phyloP scores from a whole-genome alignment of 495 filamentous ascomycete genomes.

The Chlorociboria aeruginascens region DNA sequence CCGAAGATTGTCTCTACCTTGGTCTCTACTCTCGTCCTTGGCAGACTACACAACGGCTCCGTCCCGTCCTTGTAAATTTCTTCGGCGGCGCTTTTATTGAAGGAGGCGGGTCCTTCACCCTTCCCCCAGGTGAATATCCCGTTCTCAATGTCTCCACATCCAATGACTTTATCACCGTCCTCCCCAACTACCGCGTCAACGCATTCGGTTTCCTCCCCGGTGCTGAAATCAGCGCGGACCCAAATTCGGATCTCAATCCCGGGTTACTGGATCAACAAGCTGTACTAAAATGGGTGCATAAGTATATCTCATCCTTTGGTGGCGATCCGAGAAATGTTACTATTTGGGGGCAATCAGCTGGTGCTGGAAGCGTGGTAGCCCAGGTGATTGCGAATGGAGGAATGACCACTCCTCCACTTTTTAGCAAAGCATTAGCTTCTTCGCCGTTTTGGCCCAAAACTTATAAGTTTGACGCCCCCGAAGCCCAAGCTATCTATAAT shows the following conservation, averaged over 20 bases:
- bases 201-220: slow-evolving; percentile 53
- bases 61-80: slow-evolving; percentile 48
- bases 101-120: slow-evolving; percentile 37
- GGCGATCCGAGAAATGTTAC: slow-evolving; percentile 56
- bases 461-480: slow-evolving; percentile 35
- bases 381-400: slow-evolving; percentile 47
- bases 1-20: slow-evolving; percentile 36
- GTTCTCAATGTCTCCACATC: slow-evolving; percentile 35
- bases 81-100: slow-evolving; percentile 53
- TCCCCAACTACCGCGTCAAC: slow-evolving; percentile 52
- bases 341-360: slow-evolving; percentile 62
- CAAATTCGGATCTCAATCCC: slow-evolving; percentile 48
- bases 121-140: slow-evolving; percentile 45
- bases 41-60: slow-evolving; percentile 23
- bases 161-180: slow-evolving; percentile 47
- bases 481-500: slow-evolving; percentile 53
- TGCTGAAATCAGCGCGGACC: slow-evolving; percentile 29
- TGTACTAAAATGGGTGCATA: slow-evolving; percentile 58
- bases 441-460: slow-evolving; percentile 47
- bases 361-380: slow-evolving; percentile 52
- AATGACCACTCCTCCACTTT: slow-evolving; percentile 20
- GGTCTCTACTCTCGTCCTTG: slow-evolving; percentile 46
- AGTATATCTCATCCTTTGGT: slow-evolving; percentile 56
- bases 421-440: slow-evolving; percentile 43
- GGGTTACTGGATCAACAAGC: slow-evolving; percentile 58